These are phyloP conservation scores for Petunia secreta DNA, from an alignment of 257 asterid genomes.

Conservation along the genomic window DNA sequence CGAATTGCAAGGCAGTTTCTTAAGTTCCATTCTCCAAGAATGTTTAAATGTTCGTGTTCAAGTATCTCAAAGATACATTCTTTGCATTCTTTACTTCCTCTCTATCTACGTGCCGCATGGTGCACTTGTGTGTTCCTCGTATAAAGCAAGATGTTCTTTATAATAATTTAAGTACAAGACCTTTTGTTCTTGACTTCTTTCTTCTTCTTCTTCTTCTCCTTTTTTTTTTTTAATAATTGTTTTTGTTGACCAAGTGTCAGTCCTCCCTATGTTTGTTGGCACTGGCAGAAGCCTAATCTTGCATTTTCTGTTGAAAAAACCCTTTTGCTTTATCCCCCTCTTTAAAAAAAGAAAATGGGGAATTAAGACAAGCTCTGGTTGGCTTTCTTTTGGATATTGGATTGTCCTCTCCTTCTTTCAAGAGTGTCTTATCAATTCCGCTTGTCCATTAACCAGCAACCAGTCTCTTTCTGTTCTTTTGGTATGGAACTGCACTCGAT, in stretches of 20 bases:
- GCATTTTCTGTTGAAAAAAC: background rate
- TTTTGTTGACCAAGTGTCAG: background rate
- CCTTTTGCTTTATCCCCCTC: background rate
- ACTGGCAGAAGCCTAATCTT: background rate
- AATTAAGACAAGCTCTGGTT: background rate
- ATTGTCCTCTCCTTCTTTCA: background rate
- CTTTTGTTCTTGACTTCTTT: background rate
- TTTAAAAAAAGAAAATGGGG: background rate
- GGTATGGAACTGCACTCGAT: background rate
- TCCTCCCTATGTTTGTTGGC: background rate
- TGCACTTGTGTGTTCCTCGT: background rate
- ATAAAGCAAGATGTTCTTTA: background rate
- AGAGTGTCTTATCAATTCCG: background rate
- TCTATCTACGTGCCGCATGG: background rate
- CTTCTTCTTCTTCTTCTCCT: no score
- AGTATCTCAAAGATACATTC: conserved; percentile 13
- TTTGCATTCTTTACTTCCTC: background rate
- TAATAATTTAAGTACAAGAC: background rate
- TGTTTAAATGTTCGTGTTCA: background rate
- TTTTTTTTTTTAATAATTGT: background rate
- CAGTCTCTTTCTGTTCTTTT: background rate
- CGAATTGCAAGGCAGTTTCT: background rate
- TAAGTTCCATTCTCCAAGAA: conserved; percentile 19
- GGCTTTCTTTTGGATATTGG: background rate
- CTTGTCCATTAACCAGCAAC: background rate